Base-by-base conservation (phyloP, 371 early-diverging fungal genomes). In the Mortierella polycephala region DNA sequence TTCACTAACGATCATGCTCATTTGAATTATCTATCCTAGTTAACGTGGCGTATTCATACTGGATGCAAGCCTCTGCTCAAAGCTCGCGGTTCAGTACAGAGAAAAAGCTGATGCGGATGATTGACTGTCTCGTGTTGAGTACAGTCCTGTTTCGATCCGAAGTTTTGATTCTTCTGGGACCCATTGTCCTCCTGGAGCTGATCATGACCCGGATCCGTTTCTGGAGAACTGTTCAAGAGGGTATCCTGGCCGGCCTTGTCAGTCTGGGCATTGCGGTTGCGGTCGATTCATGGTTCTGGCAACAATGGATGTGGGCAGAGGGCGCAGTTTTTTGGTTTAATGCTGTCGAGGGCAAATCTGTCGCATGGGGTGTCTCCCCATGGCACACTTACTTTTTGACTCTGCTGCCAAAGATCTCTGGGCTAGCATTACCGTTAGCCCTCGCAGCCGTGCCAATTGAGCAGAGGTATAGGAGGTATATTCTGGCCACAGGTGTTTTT, bases 251-350 rank as follows among this genome's bases (percentile, higher is more conserved):
- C 16, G 57, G 85, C 1, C 52, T 74, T 14, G 30, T 83, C 18
- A 81, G 85, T 55, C 60, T 94, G 23, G 63, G 64, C 0, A 9
- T 88, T 9, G 89, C 95, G 0, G 67, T 94, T 20, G 69, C 81
- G 0, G 81, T 96, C 16, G 98, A 98, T 82, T 92, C 95, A 5
- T 92, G 86, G 72, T 92, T 96, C 69, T 98, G 97, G 97, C 84
- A 84, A 41, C 53, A 67, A 13, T 85, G 81, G 72, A 77, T 92
- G 61, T 98, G 96, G 96, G 96, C 99, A 5, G 97, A 98, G 75
- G 84, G 89, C 11, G 75, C 82, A 14, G 95, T 92, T 2, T 95
- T 98, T 81, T 84, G 85, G 64, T 98, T 96, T 83, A 98, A 98
- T 82, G 90, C 89, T 1, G 81, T 96, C 16, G 81, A 90, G 14